A percentile compares a stretch with the other conserved stretches of the same genome.
These are phyloP conservation scores for Teunomyces cretensis DNA, from an alignment of 805 yeast species.

Conservation along the genomic window DNA sequence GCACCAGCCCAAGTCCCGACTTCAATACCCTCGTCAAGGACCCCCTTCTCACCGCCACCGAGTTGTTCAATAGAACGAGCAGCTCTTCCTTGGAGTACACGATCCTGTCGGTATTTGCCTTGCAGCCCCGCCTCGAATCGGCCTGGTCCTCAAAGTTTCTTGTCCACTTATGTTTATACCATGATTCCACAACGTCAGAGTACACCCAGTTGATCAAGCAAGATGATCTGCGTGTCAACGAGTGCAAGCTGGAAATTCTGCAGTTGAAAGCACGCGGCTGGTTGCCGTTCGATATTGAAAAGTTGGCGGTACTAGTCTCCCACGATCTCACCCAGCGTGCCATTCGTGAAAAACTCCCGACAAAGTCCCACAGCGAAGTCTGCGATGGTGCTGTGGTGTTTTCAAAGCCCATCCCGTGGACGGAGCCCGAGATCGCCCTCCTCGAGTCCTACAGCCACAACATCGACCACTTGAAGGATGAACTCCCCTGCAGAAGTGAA, in stretches of 20 bases:
- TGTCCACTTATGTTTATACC: not conserved
- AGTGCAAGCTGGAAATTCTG: not conserved
- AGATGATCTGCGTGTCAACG: not conserved
- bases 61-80: not conserved
- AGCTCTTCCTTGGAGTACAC: not conserved
- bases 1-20: not conserved
- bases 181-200: not conserved
- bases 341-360: not conserved
- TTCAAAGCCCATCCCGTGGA: constrained; percentile 4
- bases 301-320: not conserved
- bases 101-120: not conserved
- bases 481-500: constrained; percentile 4
- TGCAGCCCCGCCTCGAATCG: not conserved
- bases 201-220: not conserved
- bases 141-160: not conserved
- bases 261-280: not conserved
- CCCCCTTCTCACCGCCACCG: not conserved
- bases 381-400: not conserved
- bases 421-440: constrained; percentile 4
- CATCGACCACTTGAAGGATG: not conserved
- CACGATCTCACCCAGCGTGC: constrained; percentile 1
- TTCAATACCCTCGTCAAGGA: not conserved
- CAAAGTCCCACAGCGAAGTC: not conserved
- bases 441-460: not conserved
- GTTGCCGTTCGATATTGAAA: not conserved